phyloP scores from a whole-genome alignment of 257 asterid genomes.

The Fraxinus excelsior region DNA sequence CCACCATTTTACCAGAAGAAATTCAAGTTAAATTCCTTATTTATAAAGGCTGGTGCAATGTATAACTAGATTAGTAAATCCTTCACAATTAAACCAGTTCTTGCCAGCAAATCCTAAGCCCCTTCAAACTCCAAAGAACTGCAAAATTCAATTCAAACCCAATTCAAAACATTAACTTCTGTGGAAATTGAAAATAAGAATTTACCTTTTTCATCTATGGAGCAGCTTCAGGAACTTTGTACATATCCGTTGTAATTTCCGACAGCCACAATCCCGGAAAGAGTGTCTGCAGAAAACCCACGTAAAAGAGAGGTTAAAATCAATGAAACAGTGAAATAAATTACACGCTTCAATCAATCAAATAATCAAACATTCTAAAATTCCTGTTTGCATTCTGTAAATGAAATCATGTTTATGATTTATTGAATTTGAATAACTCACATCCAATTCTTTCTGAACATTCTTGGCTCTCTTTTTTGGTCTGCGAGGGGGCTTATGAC shows the following conservation, averaged over 20 bases:
- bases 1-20: conserved; percentile 2
- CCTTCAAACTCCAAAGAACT: conserved; percentile 27
- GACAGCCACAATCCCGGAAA: conserved; percentile 42
- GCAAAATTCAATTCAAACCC: conserved; percentile 18
- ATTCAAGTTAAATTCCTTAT: conserved; percentile 14
- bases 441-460: conserved; percentile 78
- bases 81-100: conserved; percentile 20
- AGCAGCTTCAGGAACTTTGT: conserved; percentile 37
- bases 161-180: neutral
- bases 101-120: too few relatives aligned
- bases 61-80: neutral
- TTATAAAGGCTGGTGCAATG: conserved; percentile 18
- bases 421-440: conserved; percentile 30
- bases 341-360: neutral
- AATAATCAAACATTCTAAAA: neutral
- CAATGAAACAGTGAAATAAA: conserved; percentile 28
- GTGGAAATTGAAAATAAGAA: neutral
- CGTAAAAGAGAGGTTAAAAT: neutral
- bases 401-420: neutral
- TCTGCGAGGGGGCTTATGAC: conserved; percentile 77
- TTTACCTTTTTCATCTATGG: conserved; percentile 21
- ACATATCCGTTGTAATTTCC: conserved; percentile 39
- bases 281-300: conserved; percentile 27
- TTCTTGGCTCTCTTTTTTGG: conserved; percentile 70
- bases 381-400: neutral